Evolutionary conservation across 495 filamentous ascomycete genomes (phyloP).

Genomic region (Aspergillus ellipticus): DNA sequence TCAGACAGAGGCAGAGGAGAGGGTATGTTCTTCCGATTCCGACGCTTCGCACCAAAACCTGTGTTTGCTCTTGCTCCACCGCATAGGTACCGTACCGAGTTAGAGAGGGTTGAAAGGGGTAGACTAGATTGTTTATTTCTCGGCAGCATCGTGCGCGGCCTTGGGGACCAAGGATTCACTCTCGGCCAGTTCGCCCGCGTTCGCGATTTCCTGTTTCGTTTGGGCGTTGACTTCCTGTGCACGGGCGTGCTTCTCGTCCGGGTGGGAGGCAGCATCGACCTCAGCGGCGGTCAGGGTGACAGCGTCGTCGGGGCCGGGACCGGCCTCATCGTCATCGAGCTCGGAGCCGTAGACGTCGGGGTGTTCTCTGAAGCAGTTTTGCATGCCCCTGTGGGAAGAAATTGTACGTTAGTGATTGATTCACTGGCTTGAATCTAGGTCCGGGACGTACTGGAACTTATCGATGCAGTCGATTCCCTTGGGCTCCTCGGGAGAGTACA

Average conservation of each 20-base stretch:
- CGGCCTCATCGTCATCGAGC: slow-evolving; percentile 76
- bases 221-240: slow-evolving; percentile 24
- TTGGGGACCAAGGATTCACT: slow-evolving; percentile 48
- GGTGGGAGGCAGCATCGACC: slow-evolving; percentile 17
- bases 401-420: background rate
- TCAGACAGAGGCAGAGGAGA: too few species aligned
- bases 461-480: slow-evolving; percentile 99
- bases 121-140: slow-evolving; percentile 21
- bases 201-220: slow-evolving; percentile 21
- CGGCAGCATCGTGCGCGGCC: slow-evolving; percentile 45
- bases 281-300: slow-evolving; percentile 10
- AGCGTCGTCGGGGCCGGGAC: slow-evolving; percentile 15
- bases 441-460: slow-evolving; percentile 77
- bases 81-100: background rate
- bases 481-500: slow-evolving; percentile 89
- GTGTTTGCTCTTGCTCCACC: too few species aligned
- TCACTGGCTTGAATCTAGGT: background rate
- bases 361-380: slow-evolving; percentile 89
- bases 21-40: too few species aligned
- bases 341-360: slow-evolving; percentile 93
- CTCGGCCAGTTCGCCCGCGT: slow-evolving; percentile 30
- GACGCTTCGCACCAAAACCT: background rate
- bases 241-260: slow-evolving; percentile 24
- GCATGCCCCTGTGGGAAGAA: slow-evolving; percentile 76
- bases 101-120: background rate